Percentiles rank a stretch among this genome's conserved stretches.
Conservation (phyloP, 139 green algal species). For the Gonium pectorale region DNA sequence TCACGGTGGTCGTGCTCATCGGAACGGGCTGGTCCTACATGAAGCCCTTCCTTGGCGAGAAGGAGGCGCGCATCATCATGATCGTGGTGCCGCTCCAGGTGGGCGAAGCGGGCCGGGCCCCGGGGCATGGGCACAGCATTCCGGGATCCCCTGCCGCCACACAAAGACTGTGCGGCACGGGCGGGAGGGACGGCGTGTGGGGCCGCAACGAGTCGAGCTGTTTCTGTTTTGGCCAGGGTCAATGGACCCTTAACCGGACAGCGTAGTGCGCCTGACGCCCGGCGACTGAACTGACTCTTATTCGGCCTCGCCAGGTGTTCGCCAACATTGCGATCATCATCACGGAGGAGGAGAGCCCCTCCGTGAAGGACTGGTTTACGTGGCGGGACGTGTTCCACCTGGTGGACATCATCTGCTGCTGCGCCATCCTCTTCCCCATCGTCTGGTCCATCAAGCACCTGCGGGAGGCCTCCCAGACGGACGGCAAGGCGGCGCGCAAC, state of each 20-base stretch:
- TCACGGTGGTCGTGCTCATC: slow-evolving; percentile 95
- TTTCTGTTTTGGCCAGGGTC: no score
- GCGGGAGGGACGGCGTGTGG: no score
- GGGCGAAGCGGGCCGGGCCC: no score
- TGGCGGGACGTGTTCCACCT: slow-evolving; percentile 96
- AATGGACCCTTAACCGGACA: no score
- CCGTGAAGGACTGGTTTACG: slow-evolving; percentile 87
- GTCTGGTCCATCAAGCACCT: slow-evolving; percentile 98
- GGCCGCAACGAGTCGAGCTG: no score
- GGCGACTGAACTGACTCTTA: no score
- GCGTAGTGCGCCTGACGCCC: no score
- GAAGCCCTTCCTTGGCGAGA: slow-evolving; percentile 94
- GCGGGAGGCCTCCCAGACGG: slow-evolving; percentile 74
- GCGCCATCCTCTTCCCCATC: slow-evolving; percentile 97
- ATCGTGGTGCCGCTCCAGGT: slow-evolving; percentile 95
- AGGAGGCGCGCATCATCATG: slow-evolving; percentile 92
- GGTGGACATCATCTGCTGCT: slow-evolving; percentile 98
- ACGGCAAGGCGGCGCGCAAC: slow-evolving; percentile 81
- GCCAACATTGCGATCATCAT: slow-evolving; percentile 95
- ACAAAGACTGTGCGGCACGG: no score
- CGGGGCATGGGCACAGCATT: no score
- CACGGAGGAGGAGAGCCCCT: slow-evolving; percentile 88
- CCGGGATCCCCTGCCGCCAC: no score
- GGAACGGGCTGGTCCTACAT: slow-evolving; percentile 94
- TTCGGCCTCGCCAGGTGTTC: slow-evolving; percentile 84